These are phyloP conservation scores for Picochlorum sp. DNA, from an alignment of 139 green algal genomes.

Conservation along the genomic window DNA sequence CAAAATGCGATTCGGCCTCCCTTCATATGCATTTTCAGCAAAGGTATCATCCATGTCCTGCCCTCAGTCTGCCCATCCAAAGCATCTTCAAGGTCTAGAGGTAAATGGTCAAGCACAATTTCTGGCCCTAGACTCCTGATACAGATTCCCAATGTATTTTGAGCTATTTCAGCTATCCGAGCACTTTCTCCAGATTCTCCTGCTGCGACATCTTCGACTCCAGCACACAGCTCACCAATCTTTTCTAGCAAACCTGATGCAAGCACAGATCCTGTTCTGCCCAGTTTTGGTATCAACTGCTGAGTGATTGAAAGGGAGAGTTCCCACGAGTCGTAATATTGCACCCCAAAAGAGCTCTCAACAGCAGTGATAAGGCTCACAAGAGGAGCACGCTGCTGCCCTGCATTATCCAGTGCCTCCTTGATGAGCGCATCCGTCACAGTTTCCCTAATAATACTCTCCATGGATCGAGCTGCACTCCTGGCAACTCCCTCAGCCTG, in stretches of 20 bases:
- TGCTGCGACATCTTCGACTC: constrained; percentile 42
- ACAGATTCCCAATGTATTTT: constrained; percentile 58
- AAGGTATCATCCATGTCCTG: constrained; percentile 84
- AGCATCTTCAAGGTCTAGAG: constrained; percentile 52
- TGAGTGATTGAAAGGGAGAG: constrained; percentile 49
- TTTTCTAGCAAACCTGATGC: constrained; percentile 28
- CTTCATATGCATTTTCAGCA: constrained; percentile 61
- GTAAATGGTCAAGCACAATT: constrained; percentile 55
- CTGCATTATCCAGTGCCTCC: neutral
- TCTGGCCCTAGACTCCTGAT: constrained; percentile 61
- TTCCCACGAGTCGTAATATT: constrained; percentile 64
- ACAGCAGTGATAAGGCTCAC: constrained; percentile 53
- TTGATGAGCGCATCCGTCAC: constrained; percentile 29
- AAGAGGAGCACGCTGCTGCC: constrained; percentile 19
- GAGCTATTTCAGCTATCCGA: constrained; percentile 26
- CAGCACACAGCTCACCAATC: constrained; percentile 49
- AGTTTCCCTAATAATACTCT: constrained; percentile 37
- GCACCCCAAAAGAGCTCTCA: constrained; percentile 45
- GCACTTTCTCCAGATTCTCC: constrained; percentile 9
- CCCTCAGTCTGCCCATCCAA: constrained; percentile 41
- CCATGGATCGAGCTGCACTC: constrained; percentile 39
- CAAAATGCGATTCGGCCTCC: constrained; percentile 52
- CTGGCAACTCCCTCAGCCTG: constrained; percentile 71
- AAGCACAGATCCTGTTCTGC: constrained; percentile 18
- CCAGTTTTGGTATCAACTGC: constrained; percentile 42